These are phyloP conservation scores for Cyberlindnera veronae DNA, from an alignment of 805 yeast species.

Conservation along the genomic window DNA sequence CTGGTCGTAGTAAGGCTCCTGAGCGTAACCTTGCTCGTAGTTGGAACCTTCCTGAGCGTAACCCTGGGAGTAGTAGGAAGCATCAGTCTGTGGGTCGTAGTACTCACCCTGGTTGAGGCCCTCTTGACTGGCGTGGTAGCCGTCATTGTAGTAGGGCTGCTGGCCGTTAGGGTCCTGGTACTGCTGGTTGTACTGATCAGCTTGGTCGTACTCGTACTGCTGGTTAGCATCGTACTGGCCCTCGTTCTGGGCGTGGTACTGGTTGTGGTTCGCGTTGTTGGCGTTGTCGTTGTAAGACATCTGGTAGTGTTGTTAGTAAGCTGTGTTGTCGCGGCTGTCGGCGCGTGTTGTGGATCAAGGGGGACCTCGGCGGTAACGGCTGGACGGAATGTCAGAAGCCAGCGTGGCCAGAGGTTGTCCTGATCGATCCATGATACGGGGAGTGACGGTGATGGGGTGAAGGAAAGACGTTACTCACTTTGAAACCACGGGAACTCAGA, in stretches of 20 bases:
- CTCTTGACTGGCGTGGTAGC: conserved; percentile 31
- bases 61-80: conserved; percentile 43
- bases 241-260: conserved; percentile 11
- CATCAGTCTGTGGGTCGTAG: conserved; percentile 30
- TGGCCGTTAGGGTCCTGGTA: conserved; percentile 35
- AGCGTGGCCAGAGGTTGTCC: too few species aligned
- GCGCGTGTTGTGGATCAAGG: too few species aligned
- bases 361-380: too few species aligned
- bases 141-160: conserved; percentile 40
- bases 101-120: conserved; percentile 28
- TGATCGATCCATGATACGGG: too few species aligned
- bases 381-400: too few species aligned
- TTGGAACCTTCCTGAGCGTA: conserved; percentile 34
- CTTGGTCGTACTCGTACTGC: conserved; percentile 28
- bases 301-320: conserved; percentile 3
- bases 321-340: neutral
- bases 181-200: conserved; percentile 37
- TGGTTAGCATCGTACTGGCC: conserved; percentile 16
- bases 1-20: conserved; percentile 47
- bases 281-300: conserved; percentile 20
- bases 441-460: too few species aligned
- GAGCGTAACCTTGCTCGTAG: conserved; percentile 52
- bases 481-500: neutral
- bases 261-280: conserved; percentile 9
- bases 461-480: neutral